These are phyloP conservation scores for Williopsis jadinii DNA, from an alignment of 1,139 yeast species.

Conservation along the genomic window DNA sequence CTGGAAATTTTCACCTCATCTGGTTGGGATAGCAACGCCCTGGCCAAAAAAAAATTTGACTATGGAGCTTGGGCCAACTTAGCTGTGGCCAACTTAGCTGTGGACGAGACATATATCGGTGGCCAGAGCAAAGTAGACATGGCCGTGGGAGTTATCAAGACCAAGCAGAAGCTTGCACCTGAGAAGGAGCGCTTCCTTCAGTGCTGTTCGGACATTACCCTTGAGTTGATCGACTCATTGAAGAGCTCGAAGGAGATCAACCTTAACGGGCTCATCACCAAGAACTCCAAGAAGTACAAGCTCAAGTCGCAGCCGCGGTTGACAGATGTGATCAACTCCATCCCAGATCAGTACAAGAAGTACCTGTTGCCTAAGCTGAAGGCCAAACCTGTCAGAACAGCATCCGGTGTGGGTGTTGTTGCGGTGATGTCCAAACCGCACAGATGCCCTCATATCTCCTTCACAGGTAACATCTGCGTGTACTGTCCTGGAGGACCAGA, in stretches of 20 bases:
- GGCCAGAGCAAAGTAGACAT: constrained; percentile 3
- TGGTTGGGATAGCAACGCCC: too few relatives aligned
- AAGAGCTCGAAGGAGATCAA: constrained; percentile 76
- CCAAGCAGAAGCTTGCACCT: constrained; percentile 60
- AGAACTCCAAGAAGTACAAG: constrained; percentile 84
- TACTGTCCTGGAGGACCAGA: constrained; percentile 99
- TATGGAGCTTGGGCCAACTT: too few relatives aligned
- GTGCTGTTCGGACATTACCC: constrained; percentile 88
- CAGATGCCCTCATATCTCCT: constrained; percentile 98
- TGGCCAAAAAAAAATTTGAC: too few relatives aligned
- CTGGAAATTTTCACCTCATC: too few relatives aligned
- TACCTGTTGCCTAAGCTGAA: constrained; percentile 86
- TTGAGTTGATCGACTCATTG: constrained; percentile 77
- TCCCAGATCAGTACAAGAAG: constrained; percentile 93
- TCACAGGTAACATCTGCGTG: constrained; percentile 97
- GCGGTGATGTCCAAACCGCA: constrained; percentile 99
- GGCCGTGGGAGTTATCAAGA: constrained; percentile 24
- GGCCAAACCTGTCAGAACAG: constrained; percentile 98
- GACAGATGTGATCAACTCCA: constrained; percentile 90
- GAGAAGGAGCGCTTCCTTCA: constrained; percentile 91
- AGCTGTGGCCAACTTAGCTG: too few relatives aligned
- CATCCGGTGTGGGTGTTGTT: constrained; percentile 96
- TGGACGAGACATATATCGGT: too few relatives aligned
- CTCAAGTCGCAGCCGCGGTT: constrained; percentile 88
- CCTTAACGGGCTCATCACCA: constrained; percentile 80